These are phyloP conservation scores for Vitis cinerea DNA, from an alignment of 164 flowering plant species.

Conservation along the genomic window DNA sequence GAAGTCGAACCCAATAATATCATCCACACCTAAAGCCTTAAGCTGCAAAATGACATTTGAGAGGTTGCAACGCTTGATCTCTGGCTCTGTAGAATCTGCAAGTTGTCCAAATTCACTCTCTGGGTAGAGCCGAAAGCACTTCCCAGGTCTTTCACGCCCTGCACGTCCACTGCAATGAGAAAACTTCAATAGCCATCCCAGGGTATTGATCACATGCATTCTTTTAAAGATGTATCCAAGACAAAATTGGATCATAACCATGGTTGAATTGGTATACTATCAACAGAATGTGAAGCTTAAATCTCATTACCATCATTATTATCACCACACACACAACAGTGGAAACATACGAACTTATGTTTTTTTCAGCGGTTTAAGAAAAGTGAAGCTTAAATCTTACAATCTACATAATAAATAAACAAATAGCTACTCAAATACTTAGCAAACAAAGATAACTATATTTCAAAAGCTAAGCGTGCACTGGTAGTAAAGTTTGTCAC, in stretches of 20 bases:
- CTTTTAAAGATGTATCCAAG: background rate
- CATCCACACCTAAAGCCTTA: conserved; percentile 90
- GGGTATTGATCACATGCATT: too few species aligned
- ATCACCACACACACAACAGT: too few species aligned
- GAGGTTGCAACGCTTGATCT: conserved; percentile 90
- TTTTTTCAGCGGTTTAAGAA: too few species aligned
- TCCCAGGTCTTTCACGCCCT: conserved; percentile 97
- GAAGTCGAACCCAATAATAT: conserved; percentile 86
- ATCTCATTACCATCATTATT: too few species aligned
- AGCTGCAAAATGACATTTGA: conserved; percentile 89
- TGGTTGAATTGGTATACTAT: background rate
- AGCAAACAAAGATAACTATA: too few species aligned
- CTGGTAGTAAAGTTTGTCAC: too few species aligned
- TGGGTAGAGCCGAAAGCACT: conserved; percentile 89
- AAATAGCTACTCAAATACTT: too few species aligned
- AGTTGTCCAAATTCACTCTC: conserved; percentile 74
- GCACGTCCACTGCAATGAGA: conserved; percentile 83
- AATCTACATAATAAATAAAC: too few species aligned
- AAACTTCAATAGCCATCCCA: conserved; percentile 1
- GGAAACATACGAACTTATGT: too few species aligned
- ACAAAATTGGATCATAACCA: background rate
- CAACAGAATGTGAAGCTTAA: too few species aligned
- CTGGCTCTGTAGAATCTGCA: conserved; percentile 79
- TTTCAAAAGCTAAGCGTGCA: too few species aligned
- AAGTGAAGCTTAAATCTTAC: too few species aligned